phyloP scores from a whole-genome alignment of 1,284 basidiomycete genomes.

The Ceratobasidium papillatum region DNA sequence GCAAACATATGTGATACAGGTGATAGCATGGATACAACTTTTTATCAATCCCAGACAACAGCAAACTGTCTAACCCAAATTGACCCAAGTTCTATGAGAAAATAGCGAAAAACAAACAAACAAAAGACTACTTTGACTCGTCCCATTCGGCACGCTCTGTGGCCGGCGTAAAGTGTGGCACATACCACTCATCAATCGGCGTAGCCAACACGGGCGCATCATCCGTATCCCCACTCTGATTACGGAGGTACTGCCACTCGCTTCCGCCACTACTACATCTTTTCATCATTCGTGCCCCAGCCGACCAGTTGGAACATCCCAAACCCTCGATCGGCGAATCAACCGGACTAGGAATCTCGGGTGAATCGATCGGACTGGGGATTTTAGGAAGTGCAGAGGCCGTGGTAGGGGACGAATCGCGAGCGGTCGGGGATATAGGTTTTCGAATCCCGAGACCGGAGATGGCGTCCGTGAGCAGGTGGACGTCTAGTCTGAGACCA shows the following conservation, averaged over 20 bases:
- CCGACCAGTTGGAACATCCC: background rate
- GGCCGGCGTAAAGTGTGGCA: conserved; percentile 33
- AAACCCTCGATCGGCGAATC: conserved; percentile 16
- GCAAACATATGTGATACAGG: conserved; percentile 1
- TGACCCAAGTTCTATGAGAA: background rate
- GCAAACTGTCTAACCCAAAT: conserved; percentile 2
- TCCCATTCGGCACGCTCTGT: conserved; percentile 12
- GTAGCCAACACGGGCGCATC: conserved; percentile 34
- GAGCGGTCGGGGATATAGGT: conserved; percentile 2
- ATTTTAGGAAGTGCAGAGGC: background rate
- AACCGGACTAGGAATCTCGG: background rate
- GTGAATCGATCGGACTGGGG: background rate
- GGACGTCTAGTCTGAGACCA: conserved; percentile 23
- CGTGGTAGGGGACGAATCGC: background rate
- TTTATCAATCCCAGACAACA: background rate
- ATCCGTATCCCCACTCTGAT: conserved; percentile 34
- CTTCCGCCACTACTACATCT: background rate
- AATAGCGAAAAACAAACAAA: background rate
- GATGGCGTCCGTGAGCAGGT: conserved; percentile 30
- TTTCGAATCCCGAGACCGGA: conserved; percentile 30
- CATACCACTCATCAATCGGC: conserved; percentile 36
- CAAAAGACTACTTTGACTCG: background rate
- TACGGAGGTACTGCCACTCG: conserved; percentile 35
- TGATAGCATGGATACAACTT: conserved; percentile 36
- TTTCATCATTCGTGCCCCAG: background rate